A percentile compares a stretch with the other conserved stretches of the same genome.
These are phyloP conservation scores for Avicennia marina DNA, from an alignment of 257 asterid species.

Conservation along the genomic window DNA sequence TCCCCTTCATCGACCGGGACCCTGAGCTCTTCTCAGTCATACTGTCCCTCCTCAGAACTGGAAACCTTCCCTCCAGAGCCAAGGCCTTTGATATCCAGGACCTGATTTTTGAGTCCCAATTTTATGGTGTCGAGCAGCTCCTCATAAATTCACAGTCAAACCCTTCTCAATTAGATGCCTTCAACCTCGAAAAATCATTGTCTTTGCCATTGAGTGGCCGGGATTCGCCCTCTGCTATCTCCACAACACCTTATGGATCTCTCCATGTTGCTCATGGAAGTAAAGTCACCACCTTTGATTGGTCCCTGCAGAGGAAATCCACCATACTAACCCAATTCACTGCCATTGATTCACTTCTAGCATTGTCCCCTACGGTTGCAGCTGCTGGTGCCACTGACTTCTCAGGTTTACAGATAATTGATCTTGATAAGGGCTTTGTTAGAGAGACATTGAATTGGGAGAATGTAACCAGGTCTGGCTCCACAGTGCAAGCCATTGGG, in stretches of 20 bases:
- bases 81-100: constrained; percentile 69
- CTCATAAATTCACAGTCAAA: constrained; percentile 59
- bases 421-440: constrained; percentile 59
- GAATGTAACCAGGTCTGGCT: constrained; percentile 80
- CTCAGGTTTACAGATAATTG: constrained; percentile 82
- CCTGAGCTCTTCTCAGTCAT: constrained; percentile 77
- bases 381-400: constrained; percentile 96
- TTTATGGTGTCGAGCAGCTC: constrained; percentile 70
- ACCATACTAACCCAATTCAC: constrained; percentile 77
- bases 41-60: constrained; percentile 84
- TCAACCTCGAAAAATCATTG: constrained; percentile 61
- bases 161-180: constrained; percentile 82
- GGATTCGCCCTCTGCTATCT: constrained; percentile 71
- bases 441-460: constrained; percentile 80
- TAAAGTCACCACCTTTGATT: constrained; percentile 84
- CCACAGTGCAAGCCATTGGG: constrained; percentile 87
- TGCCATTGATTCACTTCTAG: constrained; percentile 75
- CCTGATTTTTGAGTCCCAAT: constrained; percentile 70
- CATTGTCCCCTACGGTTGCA: constrained; percentile 52
- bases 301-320: constrained; percentile 78
- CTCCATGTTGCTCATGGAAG: constrained; percentile 92
- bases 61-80: constrained; percentile 84
- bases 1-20: constrained; percentile 84
- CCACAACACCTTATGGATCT: constrained; percentile 67
- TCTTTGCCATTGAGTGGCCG: constrained; percentile 68